Evolutionary conservation across 1,284 basidiomycete genomes (phyloP), one percentile per base, ranked within the genome.

Genomic region (Rugosomyces carneus): DNA sequence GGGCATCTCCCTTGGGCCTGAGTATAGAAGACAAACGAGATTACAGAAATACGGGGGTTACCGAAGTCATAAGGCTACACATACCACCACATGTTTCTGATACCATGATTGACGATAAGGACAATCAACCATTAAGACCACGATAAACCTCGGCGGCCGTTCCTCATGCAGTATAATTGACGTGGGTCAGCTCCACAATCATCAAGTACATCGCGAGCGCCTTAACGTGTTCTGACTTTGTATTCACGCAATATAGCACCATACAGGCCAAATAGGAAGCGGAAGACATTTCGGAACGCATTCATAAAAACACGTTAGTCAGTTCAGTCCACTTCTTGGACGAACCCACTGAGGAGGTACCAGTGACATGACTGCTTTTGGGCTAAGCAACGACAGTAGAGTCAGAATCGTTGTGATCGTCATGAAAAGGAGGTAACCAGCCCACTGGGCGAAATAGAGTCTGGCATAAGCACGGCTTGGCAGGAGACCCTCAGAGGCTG

Each of bases 1-100:
- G 5, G 13, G 5, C 19, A 37, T 19, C 6, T 5, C 11, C 15
- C 36, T 11, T 36, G 7, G 35, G 15, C 16, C 15, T 21, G 31
- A n/a, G 5, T 29, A 29, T 20, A 23, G 7, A 11, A 37, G 18
- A 16, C 5, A 8, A 3, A 8, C 2, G 21, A 37, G 13, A 23
- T 2, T 15, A 8, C 36, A 3, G 8, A 37, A 37, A n/a, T 13
- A 21, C 11, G 21, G 21, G 7, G 10, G 18, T 9, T 3, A 15
- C 3, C 3, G 20, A 23, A 21, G 34, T 32, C 40, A 32, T 34
- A 32, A n/a, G 20, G 40, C 11, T 26, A 11, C 40, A 18, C 29
- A 41, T 41, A 41, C 32, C 7, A 26, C 40, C 39, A 31, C 5
- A 24, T 40, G n/a, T 40, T 27, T 24, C 24, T 41, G 40, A 20